These are phyloP conservation scores for Trichoderma sp. DNA, from an alignment of 2,329 filamentous ascomycete species.

Conservation along the genomic window DNA sequence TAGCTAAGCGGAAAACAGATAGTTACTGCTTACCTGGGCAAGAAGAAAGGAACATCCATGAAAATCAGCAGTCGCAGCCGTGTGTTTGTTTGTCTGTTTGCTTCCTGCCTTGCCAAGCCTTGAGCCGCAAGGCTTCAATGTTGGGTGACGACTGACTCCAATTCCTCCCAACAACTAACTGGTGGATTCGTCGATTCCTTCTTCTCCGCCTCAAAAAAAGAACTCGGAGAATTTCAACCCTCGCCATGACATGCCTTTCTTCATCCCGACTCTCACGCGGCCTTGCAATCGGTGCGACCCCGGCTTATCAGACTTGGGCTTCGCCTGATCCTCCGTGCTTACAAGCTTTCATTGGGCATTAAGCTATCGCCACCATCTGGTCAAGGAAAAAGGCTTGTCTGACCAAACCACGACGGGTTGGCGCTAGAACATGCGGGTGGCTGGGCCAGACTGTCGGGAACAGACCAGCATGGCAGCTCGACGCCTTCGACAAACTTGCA, in stretches of 20 bases:
- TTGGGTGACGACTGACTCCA: neutral
- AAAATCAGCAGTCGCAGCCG: neutral
- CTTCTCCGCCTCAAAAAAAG: neutral
- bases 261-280: neutral
- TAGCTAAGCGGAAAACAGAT: neutral
- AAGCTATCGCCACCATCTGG: neutral
- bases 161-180: neutral
- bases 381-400: neutral
- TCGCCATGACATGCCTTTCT: neutral
- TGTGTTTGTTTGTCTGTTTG: neutral
- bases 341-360: neutral
- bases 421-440: slow-evolving; percentile 16
- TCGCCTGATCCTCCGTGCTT: neutral
- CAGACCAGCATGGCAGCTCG: neutral
- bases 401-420: slow-evolving; percentile 6
- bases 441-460: slow-evolving; percentile 12
- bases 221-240: neutral
- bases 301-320: neutral
- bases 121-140: neutral
- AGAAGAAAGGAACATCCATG: neutral
- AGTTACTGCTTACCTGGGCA: neutral
- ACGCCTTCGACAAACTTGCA: neutral
- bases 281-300: neutral
- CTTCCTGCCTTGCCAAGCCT: neutral
- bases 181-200: neutral